Evolutionary conservation across 2,329 filamentous ascomycete species (phyloP).

Genomic region (Xylariaceae sp.): DNA sequence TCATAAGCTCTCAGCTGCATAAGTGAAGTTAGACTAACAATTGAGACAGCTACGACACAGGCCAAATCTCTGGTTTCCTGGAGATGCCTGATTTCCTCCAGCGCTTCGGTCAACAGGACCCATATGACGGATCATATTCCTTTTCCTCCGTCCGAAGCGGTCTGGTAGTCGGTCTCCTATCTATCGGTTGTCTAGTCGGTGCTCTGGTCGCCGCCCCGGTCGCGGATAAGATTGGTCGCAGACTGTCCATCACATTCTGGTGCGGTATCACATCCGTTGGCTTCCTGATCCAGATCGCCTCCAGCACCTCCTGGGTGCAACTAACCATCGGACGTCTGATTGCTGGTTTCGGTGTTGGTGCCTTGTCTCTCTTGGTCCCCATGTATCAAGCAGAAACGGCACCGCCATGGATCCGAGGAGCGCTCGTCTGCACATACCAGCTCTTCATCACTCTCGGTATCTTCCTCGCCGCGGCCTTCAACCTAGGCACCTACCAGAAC

Average conservation of each 20-base stretch:
- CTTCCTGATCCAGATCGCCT: conserved; percentile 63
- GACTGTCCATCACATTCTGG: conserved; percentile 58
- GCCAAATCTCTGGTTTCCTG: conserved; percentile 54
- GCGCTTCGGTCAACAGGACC: conserved; percentile 42
- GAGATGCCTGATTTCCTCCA: conserved; percentile 54
- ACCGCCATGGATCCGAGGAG: conserved; percentile 62
- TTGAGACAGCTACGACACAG: conserved; percentile 42
- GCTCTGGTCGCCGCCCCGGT: conserved; percentile 58
- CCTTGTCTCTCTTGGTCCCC: conserved; percentile 60
- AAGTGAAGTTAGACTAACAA: conserved; percentile 1
- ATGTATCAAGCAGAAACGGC: conserved; percentile 72
- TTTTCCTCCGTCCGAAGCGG: conserved; percentile 55
- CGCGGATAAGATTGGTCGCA: conserved; percentile 62
- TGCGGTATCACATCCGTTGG: conserved; percentile 59
- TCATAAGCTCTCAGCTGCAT: neutral
- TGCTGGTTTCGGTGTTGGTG: conserved; percentile 64
- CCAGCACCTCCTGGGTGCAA: conserved; percentile 56
- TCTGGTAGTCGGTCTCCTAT: conserved; percentile 55
- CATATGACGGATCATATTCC: conserved; percentile 33
- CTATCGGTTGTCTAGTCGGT: conserved; percentile 58
- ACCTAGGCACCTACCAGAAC: conserved; percentile 56
- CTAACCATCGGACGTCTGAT: conserved; percentile 62
- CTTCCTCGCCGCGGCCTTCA: conserved; percentile 55
- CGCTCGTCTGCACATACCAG: conserved; percentile 64
- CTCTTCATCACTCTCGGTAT: conserved; percentile 71